phyloP scores from a whole-genome alignment of 805 yeast species.

The Kregervanrija pseudodelftensis region DNA sequence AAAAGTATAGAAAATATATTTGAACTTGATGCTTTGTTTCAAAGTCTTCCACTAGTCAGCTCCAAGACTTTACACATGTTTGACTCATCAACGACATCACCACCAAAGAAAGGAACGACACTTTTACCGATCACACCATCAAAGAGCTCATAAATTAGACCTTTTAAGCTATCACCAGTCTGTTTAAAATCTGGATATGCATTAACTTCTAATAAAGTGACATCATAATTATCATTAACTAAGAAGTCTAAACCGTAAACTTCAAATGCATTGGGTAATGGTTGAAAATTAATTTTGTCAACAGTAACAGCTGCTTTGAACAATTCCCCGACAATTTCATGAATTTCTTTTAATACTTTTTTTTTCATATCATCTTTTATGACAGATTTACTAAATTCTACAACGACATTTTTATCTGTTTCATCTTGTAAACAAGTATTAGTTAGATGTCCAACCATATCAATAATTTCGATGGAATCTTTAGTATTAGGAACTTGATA shows the following conservation, averaged over 20 bases:
- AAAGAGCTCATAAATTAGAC: conserved; percentile 59
- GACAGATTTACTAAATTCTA: conserved; percentile 51
- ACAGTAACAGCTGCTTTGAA: conserved; percentile 76
- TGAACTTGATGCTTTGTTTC: too few species aligned
- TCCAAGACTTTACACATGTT: conserved; percentile 10
- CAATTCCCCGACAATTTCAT: conserved; percentile 56
- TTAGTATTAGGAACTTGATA: conserved; percentile 33
- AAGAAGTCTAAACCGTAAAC: conserved; percentile 85
- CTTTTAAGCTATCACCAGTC: conserved; percentile 74
- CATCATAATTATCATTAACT: conserved; percentile 49
- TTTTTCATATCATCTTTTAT: conserved; percentile 30
- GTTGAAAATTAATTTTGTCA: conserved; percentile 79
- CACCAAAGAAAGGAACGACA: conserved; percentile 10
- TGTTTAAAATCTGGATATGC: conserved; percentile 96
- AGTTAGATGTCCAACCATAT: conserved; percentile 75
- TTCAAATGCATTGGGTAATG: conserved; percentile 76
- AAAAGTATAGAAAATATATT: neutral
- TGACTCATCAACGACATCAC: neutral
- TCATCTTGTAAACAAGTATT: conserved; percentile 80
- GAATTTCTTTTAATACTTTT: conserved; percentile 46
- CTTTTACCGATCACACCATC: conserved; percentile 39
- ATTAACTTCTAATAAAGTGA: conserved; percentile 73
- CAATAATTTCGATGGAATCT: conserved; percentile 26
- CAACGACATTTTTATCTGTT: conserved; percentile 25
- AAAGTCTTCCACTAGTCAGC: conserved; percentile 1